A percentile compares a stretch with the other conserved stretches of the same genome.
These are phyloP conservation scores for Corymbia calophylla DNA, from an alignment of 441 rosid species.

Conservation along the genomic window DNA sequence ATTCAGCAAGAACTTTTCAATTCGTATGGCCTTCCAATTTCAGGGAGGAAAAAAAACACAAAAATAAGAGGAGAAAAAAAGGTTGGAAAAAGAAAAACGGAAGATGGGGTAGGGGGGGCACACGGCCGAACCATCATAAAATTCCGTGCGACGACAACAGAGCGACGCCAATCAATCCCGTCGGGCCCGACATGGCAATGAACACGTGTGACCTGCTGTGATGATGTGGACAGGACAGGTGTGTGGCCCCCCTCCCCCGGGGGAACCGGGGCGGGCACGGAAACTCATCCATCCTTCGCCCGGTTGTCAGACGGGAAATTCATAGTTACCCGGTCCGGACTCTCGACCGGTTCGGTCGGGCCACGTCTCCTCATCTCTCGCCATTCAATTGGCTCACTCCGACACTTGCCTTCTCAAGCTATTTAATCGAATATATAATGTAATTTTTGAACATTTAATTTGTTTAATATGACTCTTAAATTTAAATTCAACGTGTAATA, in stretches of 20 bases:
- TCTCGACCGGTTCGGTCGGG: background rate
- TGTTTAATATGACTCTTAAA: fast-evolving
- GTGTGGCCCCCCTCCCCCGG: background rate
- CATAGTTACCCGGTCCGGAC: background rate
- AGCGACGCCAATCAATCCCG: background rate
- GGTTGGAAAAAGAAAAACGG: background rate
- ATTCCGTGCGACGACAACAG: background rate
- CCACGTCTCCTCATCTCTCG: background rate
- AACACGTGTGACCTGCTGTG: background rate
- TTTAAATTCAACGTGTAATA: fast-evolving
- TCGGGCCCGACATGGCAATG: background rate
- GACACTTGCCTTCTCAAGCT: background rate
- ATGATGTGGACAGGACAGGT: background rate
- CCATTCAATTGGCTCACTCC: background rate
- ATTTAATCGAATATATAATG: fast-evolving
- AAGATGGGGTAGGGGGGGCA: background rate
- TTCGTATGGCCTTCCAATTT: background rate
- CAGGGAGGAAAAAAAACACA: background rate
- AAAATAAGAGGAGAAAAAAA: fast-evolving
- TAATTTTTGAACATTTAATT: fast-evolving
- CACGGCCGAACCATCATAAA: background rate
- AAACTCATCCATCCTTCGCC: background rate
- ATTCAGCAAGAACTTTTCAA: background rate
- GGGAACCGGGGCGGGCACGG: background rate
- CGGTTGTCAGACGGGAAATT: background rate